Percentiles rank a stretch among this genome's conserved stretches.
Evolutionary conservation across 176 grass and related monocot genomes (phyloP).

Genomic region (Carex cristatella): DNA sequence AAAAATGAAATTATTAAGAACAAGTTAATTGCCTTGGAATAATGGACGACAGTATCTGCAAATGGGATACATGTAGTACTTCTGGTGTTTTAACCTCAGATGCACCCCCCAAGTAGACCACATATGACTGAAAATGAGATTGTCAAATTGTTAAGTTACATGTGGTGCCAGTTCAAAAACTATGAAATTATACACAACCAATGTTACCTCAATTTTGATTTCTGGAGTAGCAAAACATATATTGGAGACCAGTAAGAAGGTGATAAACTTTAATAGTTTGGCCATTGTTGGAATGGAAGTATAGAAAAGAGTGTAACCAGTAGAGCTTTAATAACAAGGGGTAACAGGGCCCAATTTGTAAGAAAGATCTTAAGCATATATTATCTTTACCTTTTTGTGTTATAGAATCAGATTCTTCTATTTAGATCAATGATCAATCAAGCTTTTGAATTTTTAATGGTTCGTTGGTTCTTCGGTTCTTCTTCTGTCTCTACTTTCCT

Average conservation of each 20-base stretch:
- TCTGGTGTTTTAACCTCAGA: slow-evolving; percentile 27
- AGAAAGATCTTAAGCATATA: slow-evolving; percentile 48
- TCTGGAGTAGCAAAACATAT: slow-evolving; percentile 7
- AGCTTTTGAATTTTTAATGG: slow-evolving; percentile 21
- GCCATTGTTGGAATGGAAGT: slow-evolving; percentile 16
- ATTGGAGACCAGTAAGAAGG: slow-evolving; percentile 6
- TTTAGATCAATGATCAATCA: slow-evolving; percentile 30
- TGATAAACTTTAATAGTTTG: not conserved
- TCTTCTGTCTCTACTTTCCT: not conserved
- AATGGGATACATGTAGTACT: slow-evolving; percentile 39
- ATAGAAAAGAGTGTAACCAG: not conserved
- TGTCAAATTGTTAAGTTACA: not conserved
- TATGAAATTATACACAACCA: not conserved
- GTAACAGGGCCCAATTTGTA: slow-evolving; percentile 16
- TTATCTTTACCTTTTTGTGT: slow-evolving; percentile 22
- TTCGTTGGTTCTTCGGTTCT: slow-evolving; percentile 21
- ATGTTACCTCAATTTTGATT: slow-evolving; percentile 10
- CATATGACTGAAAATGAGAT: slow-evolving; percentile 59
- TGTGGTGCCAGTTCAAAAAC: not conserved
- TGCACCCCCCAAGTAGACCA: slow-evolving; percentile 71
- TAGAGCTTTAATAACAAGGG: slow-evolving; percentile 7
- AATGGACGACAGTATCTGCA: slow-evolving; percentile 80
- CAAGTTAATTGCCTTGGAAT: slow-evolving; percentile 28
- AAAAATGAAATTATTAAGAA: not conserved
- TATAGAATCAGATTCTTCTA: slow-evolving; percentile 69